Conservation (phyloP, 192 early-diverging fungal genomes). For the Pilaira anomala region DNA sequence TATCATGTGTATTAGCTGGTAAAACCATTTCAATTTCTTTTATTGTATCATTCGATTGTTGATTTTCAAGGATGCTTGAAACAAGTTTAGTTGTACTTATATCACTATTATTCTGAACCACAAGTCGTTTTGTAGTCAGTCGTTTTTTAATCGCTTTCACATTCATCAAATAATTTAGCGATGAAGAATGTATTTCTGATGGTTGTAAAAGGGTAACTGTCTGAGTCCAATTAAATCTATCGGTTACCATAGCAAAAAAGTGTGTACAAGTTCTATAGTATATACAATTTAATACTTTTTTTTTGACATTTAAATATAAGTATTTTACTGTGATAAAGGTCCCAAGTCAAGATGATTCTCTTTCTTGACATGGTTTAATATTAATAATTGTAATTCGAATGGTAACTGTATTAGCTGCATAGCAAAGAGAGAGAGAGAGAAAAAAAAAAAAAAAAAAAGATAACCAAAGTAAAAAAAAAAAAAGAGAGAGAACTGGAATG, state of each 20-base stretch:
- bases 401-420: constrained; percentile 7
- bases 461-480: background rate
- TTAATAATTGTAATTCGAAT: constrained; percentile 13
- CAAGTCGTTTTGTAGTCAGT: background rate
- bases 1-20: background rate
- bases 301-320: too few species aligned
- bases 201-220: constrained; percentile 8
- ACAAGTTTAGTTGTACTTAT: background rate
- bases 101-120: background rate
- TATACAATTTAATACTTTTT: background rate
- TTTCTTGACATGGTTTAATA: constrained; percentile 5
- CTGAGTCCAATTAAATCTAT: constrained; percentile 12
- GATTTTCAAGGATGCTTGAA: constrained; percentile 1
- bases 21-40: constrained; percentile 8
- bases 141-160: background rate
- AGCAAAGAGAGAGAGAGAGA: background rate
- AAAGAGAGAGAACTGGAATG: background rate
- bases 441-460: background rate
- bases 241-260: constrained; percentile 6
- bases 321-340: constrained; percentile 14
- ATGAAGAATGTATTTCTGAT: background rate
- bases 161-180: background rate
- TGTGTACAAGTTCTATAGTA: constrained; percentile 1
- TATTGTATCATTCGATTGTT: constrained; percentile 1
- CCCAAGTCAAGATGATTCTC: constrained; percentile 18